Evolutionary conservation across 768 basidiomycete species (phyloP), one percentile per base, ranked within the genome.

Genomic region (Trametes cubensis): DNA sequence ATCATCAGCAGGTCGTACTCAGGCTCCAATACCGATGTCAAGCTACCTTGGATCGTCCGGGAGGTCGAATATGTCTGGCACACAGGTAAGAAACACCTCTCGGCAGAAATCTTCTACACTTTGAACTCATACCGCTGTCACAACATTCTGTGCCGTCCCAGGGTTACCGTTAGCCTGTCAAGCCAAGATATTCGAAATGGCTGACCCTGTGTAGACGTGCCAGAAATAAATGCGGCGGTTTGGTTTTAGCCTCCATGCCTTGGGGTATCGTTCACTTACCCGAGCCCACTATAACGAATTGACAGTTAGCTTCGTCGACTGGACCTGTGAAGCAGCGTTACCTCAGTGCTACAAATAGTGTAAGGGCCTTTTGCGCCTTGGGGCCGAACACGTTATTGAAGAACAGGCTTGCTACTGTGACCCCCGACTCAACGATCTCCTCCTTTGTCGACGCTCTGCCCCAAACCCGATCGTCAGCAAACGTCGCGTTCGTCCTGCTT

Each of bases 351-450:
- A 86, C 78, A 45, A 85, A 82, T 0, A 80, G 82, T 1, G 82
- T 79, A 17, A 86, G 69, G 2, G 82, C 83, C 64, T 77, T 79
- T 68, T 84, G 76, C 0, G 85, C 85, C 3, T 74, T 58, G 0
- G 67, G 63, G 6, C 85, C 85, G 55, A 86, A 87, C 10, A 86
- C 85, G 15, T 84, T 83, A 52, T 74, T 67, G 70, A 87, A 87
- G 69, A 86, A 86, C 26, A 86, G 68, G 0, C 82, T 76, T 1
- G 85, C 85, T n/a, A 86, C 84, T 0, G 83, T 85, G 4, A 81
- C 81, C 0, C 81, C 83, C 0, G 79, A 76, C 8, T 76, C 70
- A 25, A 75, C 51, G 26, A 87, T 84, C 60, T 85, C 76, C 4
- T 77, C 70, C 68, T 83, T 80, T 3, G 82, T 76, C 3, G 80